phyloP scores from a whole-genome alignment of 495 filamentous ascomycete genomes.

The Cercophora newfieldiana region DNA sequence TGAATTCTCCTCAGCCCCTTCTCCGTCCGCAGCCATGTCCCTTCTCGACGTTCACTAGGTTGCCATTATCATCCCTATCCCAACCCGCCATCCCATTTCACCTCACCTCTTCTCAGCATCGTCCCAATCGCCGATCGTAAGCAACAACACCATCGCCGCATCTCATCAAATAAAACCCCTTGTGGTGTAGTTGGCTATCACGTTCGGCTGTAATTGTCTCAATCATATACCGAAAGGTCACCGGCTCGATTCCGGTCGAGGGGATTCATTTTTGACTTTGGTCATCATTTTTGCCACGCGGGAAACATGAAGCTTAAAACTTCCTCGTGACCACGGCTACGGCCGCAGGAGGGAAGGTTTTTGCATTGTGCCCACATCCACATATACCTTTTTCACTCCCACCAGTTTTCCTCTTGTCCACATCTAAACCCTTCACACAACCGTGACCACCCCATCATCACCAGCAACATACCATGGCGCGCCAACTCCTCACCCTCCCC shows the following conservation, averaged over 20 bases:
- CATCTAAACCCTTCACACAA: conserved; percentile 3
- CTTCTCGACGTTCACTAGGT: no score
- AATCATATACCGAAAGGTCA: conserved; percentile 29
- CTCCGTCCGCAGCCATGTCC: no score
- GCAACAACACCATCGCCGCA: neutral
- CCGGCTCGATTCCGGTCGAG: conserved; percentile 35
- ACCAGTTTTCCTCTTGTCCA: no score
- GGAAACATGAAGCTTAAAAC: no score
- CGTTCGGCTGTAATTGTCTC: conserved; percentile 31
- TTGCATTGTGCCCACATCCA: no score
- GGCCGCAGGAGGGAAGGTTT: no score
- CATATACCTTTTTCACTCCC: no score
- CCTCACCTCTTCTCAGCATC: neutral
- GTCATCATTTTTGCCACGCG: neutral
- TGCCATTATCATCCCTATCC: no score
- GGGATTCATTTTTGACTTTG: conserved; percentile 20
- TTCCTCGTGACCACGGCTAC: no score
- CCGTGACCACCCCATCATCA: conserved; percentile 5
- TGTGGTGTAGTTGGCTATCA: conserved; percentile 31
- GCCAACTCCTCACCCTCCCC: neutral
- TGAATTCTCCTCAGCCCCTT: no score
- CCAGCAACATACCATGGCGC: conserved; percentile 1
- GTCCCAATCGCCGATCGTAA: neutral
- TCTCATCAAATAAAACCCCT: conserved; percentile 16
- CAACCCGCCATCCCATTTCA: no score